Percentiles rank a stretch among this genome's conserved stretches.
Evolutionary conservation across 2,329 filamentous ascomycete genomes (phyloP).

Genomic region (Sarocladium oryzae): DNA sequence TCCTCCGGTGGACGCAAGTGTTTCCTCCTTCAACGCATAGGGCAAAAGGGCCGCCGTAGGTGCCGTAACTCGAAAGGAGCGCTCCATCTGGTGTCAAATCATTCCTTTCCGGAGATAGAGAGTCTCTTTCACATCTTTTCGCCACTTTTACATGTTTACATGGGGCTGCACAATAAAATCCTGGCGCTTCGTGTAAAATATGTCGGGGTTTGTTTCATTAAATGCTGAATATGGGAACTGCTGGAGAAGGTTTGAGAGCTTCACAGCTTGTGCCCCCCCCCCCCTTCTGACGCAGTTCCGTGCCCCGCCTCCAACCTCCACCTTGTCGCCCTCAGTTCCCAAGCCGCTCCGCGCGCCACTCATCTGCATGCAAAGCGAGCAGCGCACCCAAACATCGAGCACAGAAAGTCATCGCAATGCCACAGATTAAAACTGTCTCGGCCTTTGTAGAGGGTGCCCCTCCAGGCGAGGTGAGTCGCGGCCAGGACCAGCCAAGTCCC

Average conservation of each 20-base stretch:
- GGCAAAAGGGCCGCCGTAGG: too few relatives aligned
- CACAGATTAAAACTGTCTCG: slow-evolving; percentile 47
- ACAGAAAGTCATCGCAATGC: slow-evolving; percentile 21
- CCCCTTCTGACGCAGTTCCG: slow-evolving; percentile 18
- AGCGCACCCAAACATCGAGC: neutral
- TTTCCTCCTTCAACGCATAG: too few relatives aligned
- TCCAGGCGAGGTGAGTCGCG: slow-evolving; percentile 77
- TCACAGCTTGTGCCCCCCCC: neutral
- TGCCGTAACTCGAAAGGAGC: too few relatives aligned
- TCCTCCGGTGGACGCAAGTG: too few relatives aligned
- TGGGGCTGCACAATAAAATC: too few relatives aligned
- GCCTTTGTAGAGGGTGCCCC: slow-evolving; percentile 92
- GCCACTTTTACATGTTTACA: too few relatives aligned
- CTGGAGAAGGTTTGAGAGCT: neutral
- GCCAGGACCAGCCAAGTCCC: slow-evolving; percentile 14
- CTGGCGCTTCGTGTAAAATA: too few relatives aligned
- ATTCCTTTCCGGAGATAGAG: too few relatives aligned
- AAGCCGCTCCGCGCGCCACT: neutral
- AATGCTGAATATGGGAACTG: neutral
- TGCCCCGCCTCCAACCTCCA: slow-evolving; percentile 19
- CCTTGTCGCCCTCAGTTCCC: neutral
- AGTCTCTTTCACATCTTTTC: too few relatives aligned
- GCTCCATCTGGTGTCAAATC: too few relatives aligned
- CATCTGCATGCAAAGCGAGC: neutral
- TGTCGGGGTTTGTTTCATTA: too few relatives aligned